Base-by-base conservation (phyloP, 2,329 filamentous ascomycete genomes). In the Cordyceps cicadae region DNA sequence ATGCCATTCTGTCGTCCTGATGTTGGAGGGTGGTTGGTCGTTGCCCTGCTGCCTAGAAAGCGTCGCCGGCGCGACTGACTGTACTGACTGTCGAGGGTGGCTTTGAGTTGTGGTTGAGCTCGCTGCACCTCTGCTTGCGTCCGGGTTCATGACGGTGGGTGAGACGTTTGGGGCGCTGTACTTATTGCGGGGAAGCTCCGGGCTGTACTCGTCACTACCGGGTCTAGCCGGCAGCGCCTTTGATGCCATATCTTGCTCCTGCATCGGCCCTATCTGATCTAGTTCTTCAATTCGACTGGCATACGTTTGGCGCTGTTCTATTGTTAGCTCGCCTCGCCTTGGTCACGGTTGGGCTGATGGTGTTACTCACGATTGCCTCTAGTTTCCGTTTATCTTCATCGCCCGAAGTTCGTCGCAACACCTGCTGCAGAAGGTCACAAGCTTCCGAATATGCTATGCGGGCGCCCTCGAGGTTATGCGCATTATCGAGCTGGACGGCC, bases 401-500 rank as follows among this genome's bases (percentile, higher is more conserved):
- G 7, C 87, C 90, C 12, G 87, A 87, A 62, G 91, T 97, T 67
- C 90, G 86, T 61, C 87, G 78, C 76, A 99, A 88, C 5, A 99
- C 94, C 68, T 95, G 87, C 66, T 93, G 88, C 59, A 99, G 77
- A 62, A 99, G 79, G 60, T 87, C 84, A 70, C 94, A 99, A 4
- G 95, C 94, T 74, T 99, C 94, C 12, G 84, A 81, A 71, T 99
- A 99, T 15, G 93, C 92, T 68, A 91, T 85, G 70, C 95, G 87
- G 19, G 94, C 94, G 46, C 90, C 92, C 71, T 93, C 90, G 64
- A 94, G 93, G 70, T 97, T 96, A 69, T 94, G 90, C 15, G 91
- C 92, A 81, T 97, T 97, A 75, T 99, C 94, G 46, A 99, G 83
- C 66, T 97, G 83, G 29, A 99, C 94, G 24, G 94, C 94, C 14